Conservation (phyloP, 1,139 yeast genomes). For the Geotrichum klebahnii region DNA sequence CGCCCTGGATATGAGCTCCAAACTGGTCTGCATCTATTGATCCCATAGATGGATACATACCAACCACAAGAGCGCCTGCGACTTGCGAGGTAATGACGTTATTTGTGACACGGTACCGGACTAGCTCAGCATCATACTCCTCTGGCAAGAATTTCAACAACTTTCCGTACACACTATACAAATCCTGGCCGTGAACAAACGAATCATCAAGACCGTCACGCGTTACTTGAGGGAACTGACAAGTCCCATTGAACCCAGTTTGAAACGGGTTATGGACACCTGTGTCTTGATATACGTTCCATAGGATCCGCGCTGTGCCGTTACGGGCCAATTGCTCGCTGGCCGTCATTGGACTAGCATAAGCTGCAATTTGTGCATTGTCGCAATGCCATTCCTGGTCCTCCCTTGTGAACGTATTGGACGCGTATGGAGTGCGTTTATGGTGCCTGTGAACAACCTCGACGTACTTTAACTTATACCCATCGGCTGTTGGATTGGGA, state of each 20-base stretch:
- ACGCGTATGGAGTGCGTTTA: slow-evolving; percentile 40
- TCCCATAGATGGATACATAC: slow-evolving; percentile 36
- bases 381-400: slow-evolving; percentile 31
- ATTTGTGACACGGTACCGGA: slow-evolving; percentile 39
- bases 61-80: slow-evolving; percentile 38
- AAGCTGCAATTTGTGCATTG: slow-evolving; percentile 29
- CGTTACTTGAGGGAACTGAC: slow-evolving; percentile 43
- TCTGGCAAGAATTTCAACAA: slow-evolving; percentile 36
- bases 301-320: slow-evolving; percentile 27
- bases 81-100: slow-evolving; percentile 42
- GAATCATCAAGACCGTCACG: slow-evolving; percentile 41
- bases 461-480: slow-evolving; percentile 37
- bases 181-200: slow-evolving; percentile 39
- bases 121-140: slow-evolving; percentile 33
- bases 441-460: slow-evolving; percentile 44
- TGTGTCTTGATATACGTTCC: slow-evolving; percentile 30
- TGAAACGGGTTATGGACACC: slow-evolving; percentile 23
- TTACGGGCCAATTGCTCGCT: too few species aligned
- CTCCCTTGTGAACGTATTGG: slow-evolving; percentile 37
- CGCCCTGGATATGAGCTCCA: slow-evolving; percentile 23
- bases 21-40: not conserved
- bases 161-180: slow-evolving; percentile 39
- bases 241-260: slow-evolving; percentile 34
- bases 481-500: slow-evolving; percentile 29
- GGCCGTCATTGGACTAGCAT: slow-evolving; percentile 28